phyloP scores from a whole-genome alignment of 2,329 filamentous ascomycete species.

The Gnomoniopsis sp. region DNA sequence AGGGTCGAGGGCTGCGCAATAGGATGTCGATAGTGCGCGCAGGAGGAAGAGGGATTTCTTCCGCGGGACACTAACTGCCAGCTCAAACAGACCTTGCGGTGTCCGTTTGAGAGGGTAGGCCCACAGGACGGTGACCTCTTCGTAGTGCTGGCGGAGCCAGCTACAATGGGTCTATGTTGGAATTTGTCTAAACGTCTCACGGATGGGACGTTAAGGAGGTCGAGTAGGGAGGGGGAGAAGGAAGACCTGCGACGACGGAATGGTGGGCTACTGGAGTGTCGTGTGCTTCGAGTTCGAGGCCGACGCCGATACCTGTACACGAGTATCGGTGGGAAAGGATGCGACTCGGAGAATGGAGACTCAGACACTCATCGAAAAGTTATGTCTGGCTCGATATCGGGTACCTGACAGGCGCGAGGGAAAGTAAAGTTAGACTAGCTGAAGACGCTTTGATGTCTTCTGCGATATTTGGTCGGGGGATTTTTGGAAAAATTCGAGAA shows the following conservation, averaged over 20 bases:
- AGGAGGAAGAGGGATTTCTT: conserved; percentile 40
- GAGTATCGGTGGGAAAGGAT: conserved; percentile 73
- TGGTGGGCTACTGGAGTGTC: conserved; percentile 71
- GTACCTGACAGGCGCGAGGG: neutral
- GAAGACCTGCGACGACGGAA: conserved; percentile 81
- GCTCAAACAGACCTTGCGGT: conserved; percentile 92
- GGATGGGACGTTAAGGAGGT: conserved; percentile 83
- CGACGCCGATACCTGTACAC: conserved; percentile 77
- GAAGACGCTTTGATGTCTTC: neutral
- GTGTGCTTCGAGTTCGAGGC: conserved; percentile 40
- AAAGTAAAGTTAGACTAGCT: neutral
- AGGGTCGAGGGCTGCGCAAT: neutral
- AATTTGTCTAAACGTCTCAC: conserved; percentile 55
- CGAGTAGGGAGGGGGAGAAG: conserved; percentile 78
- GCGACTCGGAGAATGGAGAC: neutral
- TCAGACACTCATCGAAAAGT: neutral
- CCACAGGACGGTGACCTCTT: conserved; percentile 68
- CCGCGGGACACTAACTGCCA: conserved; percentile 95
- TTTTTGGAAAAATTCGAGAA: neutral
- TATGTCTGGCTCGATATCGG: neutral
- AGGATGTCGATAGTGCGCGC: conserved; percentile 5
- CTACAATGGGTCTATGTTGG: conserved; percentile 53
- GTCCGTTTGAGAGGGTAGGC: conserved; percentile 97
- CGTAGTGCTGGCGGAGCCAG: conserved; percentile 84
- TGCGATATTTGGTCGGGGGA: neutral